These are phyloP conservation scores for Eimeria zaria DNA, from an alignment of 169 alveolate genomes.

Conservation along the genomic window DNA sequence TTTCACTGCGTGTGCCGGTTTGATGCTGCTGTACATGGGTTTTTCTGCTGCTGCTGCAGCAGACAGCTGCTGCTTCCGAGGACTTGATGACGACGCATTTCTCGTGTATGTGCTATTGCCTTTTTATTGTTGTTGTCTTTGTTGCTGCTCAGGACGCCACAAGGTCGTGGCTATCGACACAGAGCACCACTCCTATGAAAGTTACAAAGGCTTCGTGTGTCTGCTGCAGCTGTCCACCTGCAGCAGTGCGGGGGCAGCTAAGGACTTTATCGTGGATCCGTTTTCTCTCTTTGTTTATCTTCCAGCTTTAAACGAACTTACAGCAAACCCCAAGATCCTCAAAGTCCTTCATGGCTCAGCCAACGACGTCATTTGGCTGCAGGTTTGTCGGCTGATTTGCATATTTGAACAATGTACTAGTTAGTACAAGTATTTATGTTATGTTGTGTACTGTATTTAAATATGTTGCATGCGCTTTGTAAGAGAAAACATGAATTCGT, in stretches of 20 bases:
- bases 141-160: slow-evolving; percentile 79
- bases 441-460: neutral
- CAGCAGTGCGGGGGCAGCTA: slow-evolving; percentile 86
- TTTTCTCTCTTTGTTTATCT: slow-evolving; percentile 90
- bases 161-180: slow-evolving; percentile 95
- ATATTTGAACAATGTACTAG: neutral
- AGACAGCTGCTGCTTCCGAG: neutral
- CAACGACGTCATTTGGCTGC: slow-evolving; percentile 96
- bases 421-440: neutral
- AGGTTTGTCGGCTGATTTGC: slow-evolving; percentile 33
- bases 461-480: neutral
- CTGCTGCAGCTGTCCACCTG: slow-evolving; percentile 93
- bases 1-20: neutral
- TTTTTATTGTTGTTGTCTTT: neutral
- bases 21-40: neutral
- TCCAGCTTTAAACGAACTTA: slow-evolving; percentile 90
- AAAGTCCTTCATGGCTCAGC: slow-evolving; percentile 97
- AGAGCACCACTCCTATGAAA: slow-evolving; percentile 95
- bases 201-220: slow-evolving; percentile 95
- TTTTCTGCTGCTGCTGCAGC: neutral
- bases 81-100: neutral
- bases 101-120: neutral
- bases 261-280: slow-evolving; percentile 96
- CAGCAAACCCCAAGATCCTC: slow-evolving; percentile 95
- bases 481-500: neutral